Conservation (phyloP, 2,329 filamentous ascomycete genomes). For the Coleophoma cylindrospora region DNA sequence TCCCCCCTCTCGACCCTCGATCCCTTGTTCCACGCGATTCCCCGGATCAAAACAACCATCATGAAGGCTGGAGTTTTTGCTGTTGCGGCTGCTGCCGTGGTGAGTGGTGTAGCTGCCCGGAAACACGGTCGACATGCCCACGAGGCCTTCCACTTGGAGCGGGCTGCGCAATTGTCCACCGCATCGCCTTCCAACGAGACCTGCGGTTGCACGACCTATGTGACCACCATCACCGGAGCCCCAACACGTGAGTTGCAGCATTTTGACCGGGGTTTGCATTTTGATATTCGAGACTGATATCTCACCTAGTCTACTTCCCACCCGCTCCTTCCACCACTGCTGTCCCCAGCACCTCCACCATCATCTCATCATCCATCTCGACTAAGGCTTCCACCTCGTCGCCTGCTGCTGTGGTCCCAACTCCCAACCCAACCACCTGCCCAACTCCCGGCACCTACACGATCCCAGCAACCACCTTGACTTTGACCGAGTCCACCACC, state of each 20-base stretch:
- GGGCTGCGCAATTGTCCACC: slow-evolving; percentile 19
- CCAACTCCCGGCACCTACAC: slow-evolving; percentile 69
- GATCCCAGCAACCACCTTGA: slow-evolving; percentile 61
- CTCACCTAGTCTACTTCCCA: slow-evolving; percentile 17
- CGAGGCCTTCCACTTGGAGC: slow-evolving; percentile 51
- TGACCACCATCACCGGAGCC: slow-evolving; percentile 64
- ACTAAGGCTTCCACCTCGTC: slow-evolving; percentile 17
- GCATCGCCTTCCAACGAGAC: slow-evolving; percentile 30
- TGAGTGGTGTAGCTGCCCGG: slow-evolving; percentile 48
- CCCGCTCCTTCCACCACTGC: slow-evolving; percentile 17
- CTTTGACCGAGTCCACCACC: slow-evolving; percentile 45
- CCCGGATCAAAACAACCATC: not conserved
- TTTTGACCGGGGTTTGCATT: not conserved
- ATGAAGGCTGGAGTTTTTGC: slow-evolving; percentile 73
- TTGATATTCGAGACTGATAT: not conserved
- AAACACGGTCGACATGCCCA: slow-evolving; percentile 54
- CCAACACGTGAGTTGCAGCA: slow-evolving; percentile 51
- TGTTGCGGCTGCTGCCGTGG: slow-evolving; percentile 54
- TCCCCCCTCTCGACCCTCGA: too few species aligned
- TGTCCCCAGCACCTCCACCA: slow-evolving; percentile 14
- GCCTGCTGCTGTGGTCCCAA: slow-evolving; percentile 33
- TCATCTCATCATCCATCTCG: slow-evolving; percentile 27
- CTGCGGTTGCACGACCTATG: slow-evolving; percentile 72
- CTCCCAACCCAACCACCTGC: slow-evolving; percentile 44
- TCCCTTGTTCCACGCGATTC: too few species aligned